Conservation (phyloP, 2,329 filamentous ascomycete genomes). For the Beauveria bassiana region DNA sequence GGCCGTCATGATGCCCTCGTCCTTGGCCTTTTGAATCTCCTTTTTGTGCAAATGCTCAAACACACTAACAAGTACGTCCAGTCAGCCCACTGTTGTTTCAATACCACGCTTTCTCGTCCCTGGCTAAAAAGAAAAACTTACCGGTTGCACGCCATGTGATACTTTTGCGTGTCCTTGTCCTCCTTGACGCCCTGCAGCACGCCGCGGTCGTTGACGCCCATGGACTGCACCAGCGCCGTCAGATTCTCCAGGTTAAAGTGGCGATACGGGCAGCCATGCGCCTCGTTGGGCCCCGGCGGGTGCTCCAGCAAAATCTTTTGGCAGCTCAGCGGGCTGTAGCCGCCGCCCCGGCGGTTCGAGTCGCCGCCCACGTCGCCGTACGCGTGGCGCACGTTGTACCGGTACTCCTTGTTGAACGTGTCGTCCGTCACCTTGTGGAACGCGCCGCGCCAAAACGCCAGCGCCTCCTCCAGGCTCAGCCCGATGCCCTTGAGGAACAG, state of each 20-base stretch:
- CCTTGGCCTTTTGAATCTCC: conserved; percentile 69
- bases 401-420: conserved; percentile 94
- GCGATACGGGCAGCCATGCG: conserved; percentile 92
- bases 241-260: conserved; percentile 89
- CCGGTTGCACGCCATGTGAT: conserved; percentile 93
- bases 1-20: conserved; percentile 62
- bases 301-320: conserved; percentile 92
- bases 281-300: conserved; percentile 76
- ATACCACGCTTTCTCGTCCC: too few relatives aligned
- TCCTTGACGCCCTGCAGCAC: conserved; percentile 76
- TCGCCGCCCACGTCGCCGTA: conserved; percentile 97
- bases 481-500: conserved; percentile 96
- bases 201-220: conserved; percentile 70
- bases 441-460: conserved; percentile 81
- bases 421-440: conserved; percentile 90
- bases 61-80: conserved; percentile 43
- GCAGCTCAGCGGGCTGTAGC: conserved; percentile 87
- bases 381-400: conserved; percentile 90
- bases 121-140: conserved; percentile 26
- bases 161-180: conserved; percentile 82
- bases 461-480: conserved; percentile 80
- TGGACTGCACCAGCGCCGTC: conserved; percentile 62
- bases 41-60: conserved; percentile 81
- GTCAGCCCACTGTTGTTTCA: neutral
- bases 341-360: conserved; percentile 73